phyloP scores from a whole-genome alignment of 2,329 filamentous ascomycete genomes.

The Phyllosticta paracitricarpa region DNA sequence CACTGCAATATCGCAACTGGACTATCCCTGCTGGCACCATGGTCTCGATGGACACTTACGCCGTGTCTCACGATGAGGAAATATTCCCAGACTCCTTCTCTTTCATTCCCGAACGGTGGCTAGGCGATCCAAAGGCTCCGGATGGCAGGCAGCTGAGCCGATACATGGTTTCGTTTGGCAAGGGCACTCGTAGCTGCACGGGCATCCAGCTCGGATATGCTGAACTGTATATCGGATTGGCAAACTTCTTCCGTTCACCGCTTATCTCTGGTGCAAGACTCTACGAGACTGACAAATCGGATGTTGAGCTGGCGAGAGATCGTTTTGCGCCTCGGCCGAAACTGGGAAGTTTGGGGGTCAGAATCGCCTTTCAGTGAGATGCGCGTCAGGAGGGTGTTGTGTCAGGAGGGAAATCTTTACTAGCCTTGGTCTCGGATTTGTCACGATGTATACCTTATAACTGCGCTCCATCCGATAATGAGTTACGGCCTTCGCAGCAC shows the following conservation, averaged over 20 bases:
- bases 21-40: conserved; percentile 8
- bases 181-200: conserved; percentile 11
- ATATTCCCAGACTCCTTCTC: conserved; percentile 18
- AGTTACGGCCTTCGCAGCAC: too few relatives aligned
- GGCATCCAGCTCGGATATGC: conserved; percentile 13
- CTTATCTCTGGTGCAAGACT: background rate
- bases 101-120: conserved; percentile 21
- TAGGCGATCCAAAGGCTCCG: conserved; percentile 15
- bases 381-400: too few relatives aligned
- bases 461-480: too few relatives aligned
- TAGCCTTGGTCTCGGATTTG: too few relatives aligned
- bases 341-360: background rate
- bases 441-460: too few relatives aligned
- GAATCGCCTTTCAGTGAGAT: background rate
- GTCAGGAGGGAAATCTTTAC: too few relatives aligned
- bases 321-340: background rate
- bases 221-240: background rate
- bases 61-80: conserved; percentile 13
- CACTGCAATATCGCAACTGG: conserved; percentile 11
- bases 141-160: conserved; percentile 4
- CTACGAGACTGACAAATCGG: background rate
- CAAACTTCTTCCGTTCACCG: background rate
- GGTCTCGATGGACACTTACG: conserved; percentile 9
- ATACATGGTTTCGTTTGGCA: conserved; percentile 12
- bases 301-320: background rate